Evolutionary conservation across 805 yeast genomes (phyloP).

Genomic region (Monosporozyma siamensis): DNA sequence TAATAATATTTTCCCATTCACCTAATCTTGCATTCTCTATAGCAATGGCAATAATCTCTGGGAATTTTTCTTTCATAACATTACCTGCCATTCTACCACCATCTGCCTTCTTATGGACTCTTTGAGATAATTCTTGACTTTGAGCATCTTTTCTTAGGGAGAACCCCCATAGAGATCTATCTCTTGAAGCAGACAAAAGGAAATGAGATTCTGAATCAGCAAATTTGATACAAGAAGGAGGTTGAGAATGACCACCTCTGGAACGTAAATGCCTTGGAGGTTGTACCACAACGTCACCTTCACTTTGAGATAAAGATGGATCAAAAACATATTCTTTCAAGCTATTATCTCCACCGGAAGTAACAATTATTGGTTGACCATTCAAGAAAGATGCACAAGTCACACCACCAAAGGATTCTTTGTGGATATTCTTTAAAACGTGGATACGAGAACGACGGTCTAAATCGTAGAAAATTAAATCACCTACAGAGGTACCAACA

Average conservation of each 20-base stretch:
- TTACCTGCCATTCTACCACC: constrained; percentile 51
- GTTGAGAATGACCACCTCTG: constrained; percentile 95
- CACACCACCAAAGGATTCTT: constrained; percentile 68
- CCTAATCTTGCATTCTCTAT: constrained; percentile 68
- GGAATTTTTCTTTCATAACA: constrained; percentile 56
- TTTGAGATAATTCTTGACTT: constrained; percentile 85
- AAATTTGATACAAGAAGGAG: constrained; percentile 69
- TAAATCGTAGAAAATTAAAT: constrained; percentile 76
- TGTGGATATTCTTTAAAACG: constrained; percentile 61
- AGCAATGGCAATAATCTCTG: constrained; percentile 64
- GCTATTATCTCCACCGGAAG: constrained; percentile 86
- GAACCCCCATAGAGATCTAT: constrained; percentile 81
- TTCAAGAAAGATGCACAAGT: constrained; percentile 64
- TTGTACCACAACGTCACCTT: constrained; percentile 47
- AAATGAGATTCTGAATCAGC: constrained; percentile 78
- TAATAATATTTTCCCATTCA: constrained; percentile 88
- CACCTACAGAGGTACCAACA: constrained; percentile 72
- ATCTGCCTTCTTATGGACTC: constrained; percentile 38
- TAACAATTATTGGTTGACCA: constrained; percentile 85
- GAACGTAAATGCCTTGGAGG: constrained; percentile 90
- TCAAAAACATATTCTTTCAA: constrained; percentile 89
- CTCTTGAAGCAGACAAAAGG: constrained; percentile 77
- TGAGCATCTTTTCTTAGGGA: constrained; percentile 94
- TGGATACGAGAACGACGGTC: constrained; percentile 67
- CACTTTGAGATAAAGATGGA: constrained; percentile 61